These are phyloP conservation scores for Elsinoe arachidis DNA, from an alignment of 2,329 filamentous ascomycete genomes.

Conservation along the genomic window DNA sequence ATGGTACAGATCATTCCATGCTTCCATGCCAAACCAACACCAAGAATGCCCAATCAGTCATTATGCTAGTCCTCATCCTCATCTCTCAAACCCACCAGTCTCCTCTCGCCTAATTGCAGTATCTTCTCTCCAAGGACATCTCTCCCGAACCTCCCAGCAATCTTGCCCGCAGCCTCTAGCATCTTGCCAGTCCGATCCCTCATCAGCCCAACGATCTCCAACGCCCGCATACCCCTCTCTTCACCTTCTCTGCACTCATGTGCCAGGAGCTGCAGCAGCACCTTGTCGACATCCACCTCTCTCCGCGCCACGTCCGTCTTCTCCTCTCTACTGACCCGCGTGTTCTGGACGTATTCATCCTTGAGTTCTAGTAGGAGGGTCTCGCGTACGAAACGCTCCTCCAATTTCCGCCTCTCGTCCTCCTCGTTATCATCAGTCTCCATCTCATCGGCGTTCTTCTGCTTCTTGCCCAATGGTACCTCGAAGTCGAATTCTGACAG, in stretches of 20 bases:
- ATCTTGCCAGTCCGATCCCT: slow-evolving; percentile 76
- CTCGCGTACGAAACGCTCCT: slow-evolving; percentile 73
- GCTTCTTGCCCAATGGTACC: slow-evolving; percentile 57
- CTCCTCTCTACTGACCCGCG: slow-evolving; percentile 55
- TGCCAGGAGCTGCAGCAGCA: slow-evolving; percentile 77
- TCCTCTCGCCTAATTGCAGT: slow-evolving; percentile 66
- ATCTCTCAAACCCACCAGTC: slow-evolving; percentile 53
- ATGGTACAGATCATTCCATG: too few species aligned
- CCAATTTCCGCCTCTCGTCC: slow-evolving; percentile 48
- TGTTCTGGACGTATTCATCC: slow-evolving; percentile 62
- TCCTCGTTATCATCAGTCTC: slow-evolving; percentile 32
- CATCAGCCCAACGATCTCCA: slow-evolving; percentile 85
- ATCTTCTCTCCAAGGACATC: slow-evolving; percentile 84
- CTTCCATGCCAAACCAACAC: too few species aligned
- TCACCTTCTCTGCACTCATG: slow-evolving; percentile 87
- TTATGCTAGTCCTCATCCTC: slow-evolving; percentile 34
- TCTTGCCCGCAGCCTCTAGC: slow-evolving; percentile 82
- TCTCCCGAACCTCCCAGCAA: slow-evolving; percentile 76
- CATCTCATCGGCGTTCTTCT: slow-evolving; percentile 9
- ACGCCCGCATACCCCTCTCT: slow-evolving; percentile 84
- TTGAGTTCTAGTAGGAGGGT: slow-evolving; percentile 65
- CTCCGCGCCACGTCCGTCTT: slow-evolving; percentile 58
- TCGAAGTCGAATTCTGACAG: slow-evolving; percentile 91
- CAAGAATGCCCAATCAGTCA: background rate
- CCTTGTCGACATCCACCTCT: slow-evolving; percentile 83